Evolutionary conservation across 306 rosid genomes (phyloP).

Genomic region (Cucumis cinereus): DNA sequence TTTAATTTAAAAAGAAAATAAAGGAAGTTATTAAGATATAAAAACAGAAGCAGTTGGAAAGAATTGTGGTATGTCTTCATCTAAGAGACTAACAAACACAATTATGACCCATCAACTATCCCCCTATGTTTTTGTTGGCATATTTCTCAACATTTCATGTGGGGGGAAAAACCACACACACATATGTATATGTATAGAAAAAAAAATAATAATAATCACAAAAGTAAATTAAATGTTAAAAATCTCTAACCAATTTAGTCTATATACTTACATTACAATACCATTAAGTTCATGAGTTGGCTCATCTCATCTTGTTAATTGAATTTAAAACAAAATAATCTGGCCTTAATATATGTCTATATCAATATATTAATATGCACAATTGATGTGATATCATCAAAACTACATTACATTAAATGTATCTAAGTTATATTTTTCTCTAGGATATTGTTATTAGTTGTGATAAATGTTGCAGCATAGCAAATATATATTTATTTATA

Average conservation of each 20-base stretch:
- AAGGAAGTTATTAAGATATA: neutral
- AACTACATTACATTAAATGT: no score
- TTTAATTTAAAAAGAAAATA: neutral
- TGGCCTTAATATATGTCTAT: neutral
- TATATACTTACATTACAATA: no score
- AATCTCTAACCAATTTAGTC: no score
- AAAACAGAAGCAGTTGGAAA: conserved; percentile 1
- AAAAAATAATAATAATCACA: neutral
- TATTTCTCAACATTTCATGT: conserved; percentile 8
- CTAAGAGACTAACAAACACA: conserved; percentile 8
- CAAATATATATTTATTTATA: no score
- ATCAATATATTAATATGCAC: neutral
- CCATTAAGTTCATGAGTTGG: no score
- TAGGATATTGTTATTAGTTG: neutral
- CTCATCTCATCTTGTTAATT: no score
- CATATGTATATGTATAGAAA: neutral
- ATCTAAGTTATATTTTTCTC: neutral
- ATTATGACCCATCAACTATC: conserved; percentile 4
- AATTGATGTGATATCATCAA: no score
- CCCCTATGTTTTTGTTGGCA: neutral
- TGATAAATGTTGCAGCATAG: neutral
- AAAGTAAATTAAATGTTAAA: neutral
- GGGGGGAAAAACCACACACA: neutral
- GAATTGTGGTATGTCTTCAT: neutral
- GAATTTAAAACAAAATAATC: no score